A percentile compares a stretch with the other conserved stretches of the same genome.
Evolutionary conservation across 768 basidiomycete genomes (phyloP).

Genomic region (Pisolithus sp.): DNA sequence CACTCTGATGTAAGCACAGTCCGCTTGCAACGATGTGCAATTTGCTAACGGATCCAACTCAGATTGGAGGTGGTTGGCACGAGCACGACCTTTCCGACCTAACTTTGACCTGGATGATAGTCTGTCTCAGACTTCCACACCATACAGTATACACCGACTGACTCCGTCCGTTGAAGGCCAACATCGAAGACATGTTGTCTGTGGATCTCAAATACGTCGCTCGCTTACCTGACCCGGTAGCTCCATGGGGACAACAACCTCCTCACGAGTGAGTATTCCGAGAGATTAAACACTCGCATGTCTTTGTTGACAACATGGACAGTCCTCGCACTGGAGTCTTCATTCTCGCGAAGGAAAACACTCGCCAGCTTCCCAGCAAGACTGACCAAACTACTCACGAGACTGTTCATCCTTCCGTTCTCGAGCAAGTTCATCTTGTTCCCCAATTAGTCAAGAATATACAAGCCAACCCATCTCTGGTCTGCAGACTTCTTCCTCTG

Average conservation of each 20-base stretch:
- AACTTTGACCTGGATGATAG: conserved; percentile 59
- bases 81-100: conserved; percentile 65
- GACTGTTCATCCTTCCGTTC: conserved; percentile 54
- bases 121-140: conserved; percentile 25
- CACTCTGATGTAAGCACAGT: conserved; percentile 16
- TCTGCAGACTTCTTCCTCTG: conserved; percentile 41
- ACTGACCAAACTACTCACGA: conserved; percentile 48
- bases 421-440: conserved; percentile 35
- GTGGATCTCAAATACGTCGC: conserved; percentile 50
- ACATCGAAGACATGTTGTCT: conserved; percentile 49
- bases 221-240: conserved; percentile 44
- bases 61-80: conserved; percentile 68
- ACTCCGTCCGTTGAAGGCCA: conserved; percentile 34
- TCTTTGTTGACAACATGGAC: background rate
- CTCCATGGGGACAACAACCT: conserved; percentile 53
- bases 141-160: background rate
- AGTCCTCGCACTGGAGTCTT: conserved; percentile 56
- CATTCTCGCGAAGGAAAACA: conserved; percentile 34
- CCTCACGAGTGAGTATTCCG: conserved; percentile 54
- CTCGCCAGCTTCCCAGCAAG: conserved; percentile 42
- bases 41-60: conserved; percentile 1
- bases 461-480: conserved; percentile 36
- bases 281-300: background rate
- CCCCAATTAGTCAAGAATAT: conserved; percentile 32
- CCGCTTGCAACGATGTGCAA: background rate